Evolutionary conservation across 2,329 filamentous ascomycete species (phyloP).

Genomic region (Monilinia vaccinii-corymbosi): DNA sequence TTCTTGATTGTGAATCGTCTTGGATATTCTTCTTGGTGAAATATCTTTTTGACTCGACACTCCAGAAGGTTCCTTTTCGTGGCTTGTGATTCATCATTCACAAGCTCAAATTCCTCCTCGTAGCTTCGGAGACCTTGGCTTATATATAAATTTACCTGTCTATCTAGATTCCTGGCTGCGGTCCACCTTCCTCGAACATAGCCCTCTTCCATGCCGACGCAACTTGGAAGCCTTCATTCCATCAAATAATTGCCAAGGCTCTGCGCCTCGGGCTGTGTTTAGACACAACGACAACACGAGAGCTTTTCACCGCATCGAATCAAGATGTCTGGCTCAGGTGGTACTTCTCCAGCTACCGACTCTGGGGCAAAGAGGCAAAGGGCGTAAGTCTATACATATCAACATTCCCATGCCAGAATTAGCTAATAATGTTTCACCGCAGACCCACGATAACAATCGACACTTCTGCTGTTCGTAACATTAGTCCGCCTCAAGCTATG

Average conservation of each 20-base stretch:
- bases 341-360: slow-evolving; percentile 20
- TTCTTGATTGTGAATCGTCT: neutral
- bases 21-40: neutral
- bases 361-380: slow-evolving; percentile 27
- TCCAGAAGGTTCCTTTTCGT: neutral
- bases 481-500: slow-evolving; percentile 25
- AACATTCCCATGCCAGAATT: slow-evolving; percentile 5
- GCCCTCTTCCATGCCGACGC: slow-evolving; percentile 22
- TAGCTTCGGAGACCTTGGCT: slow-evolving; percentile 14
- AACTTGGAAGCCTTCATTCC: slow-evolving; percentile 9
- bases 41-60: neutral
- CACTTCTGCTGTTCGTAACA: slow-evolving; percentile 41
- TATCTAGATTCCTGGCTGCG: neutral
- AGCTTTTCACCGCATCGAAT: slow-evolving; percentile 5
- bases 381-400: slow-evolving; percentile 28
- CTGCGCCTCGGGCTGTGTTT: slow-evolving; percentile 24
- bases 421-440: neutral
- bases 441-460: slow-evolving; percentile 48
- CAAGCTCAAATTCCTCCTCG: neutral
- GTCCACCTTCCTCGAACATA: slow-evolving; percentile 12
- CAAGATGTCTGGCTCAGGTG: slow-evolving; percentile 20
- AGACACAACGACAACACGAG: slow-evolving; percentile 15
- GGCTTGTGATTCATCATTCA: neutral
- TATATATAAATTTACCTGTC: slow-evolving; percentile 18
- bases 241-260: slow-evolving; percentile 21